These are phyloP conservation scores for Cucurbita ficifolia DNA, from an alignment of 306 rosid species.

Conservation along the genomic window DNA sequence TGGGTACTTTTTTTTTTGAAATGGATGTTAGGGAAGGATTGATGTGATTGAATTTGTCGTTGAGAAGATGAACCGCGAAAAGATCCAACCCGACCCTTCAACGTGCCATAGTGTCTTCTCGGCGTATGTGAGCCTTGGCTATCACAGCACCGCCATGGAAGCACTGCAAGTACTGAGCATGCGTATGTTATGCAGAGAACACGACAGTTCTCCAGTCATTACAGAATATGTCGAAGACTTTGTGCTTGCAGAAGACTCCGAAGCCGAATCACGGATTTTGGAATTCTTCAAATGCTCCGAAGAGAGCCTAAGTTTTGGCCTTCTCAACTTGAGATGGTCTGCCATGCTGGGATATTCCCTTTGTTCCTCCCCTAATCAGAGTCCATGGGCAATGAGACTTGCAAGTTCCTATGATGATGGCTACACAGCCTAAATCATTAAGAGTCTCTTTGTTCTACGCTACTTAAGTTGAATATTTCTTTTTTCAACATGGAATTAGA, in stretches of 20 bases:
- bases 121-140: neutral
- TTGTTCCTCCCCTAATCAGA: constrained; percentile 29
- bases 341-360: constrained; percentile 34
- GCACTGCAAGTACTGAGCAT: constrained; percentile 14
- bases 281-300: constrained; percentile 37
- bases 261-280: constrained; percentile 31
- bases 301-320: constrained; percentile 37
- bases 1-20: neutral
- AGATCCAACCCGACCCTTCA: constrained; percentile 36
- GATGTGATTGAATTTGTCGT: constrained; percentile 59
- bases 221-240: constrained; percentile 20
- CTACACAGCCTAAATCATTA: neutral
- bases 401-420: constrained; percentile 8
- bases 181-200: constrained; percentile 40
- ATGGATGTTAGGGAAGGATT: constrained; percentile 41
- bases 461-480: neutral
- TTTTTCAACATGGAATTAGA: too few species aligned
- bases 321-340: constrained; percentile 69
- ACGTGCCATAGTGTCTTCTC: neutral
- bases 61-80: constrained; percentile 52
- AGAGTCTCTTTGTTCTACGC: neutral
- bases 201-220: constrained; percentile 14
- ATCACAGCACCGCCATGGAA: neutral
- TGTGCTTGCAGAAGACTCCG: constrained; percentile 37
- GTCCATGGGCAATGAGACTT: constrained; percentile 59